Conservation (phyloP, 75 land plant species). For the Cupressus sempervirens region DNA sequence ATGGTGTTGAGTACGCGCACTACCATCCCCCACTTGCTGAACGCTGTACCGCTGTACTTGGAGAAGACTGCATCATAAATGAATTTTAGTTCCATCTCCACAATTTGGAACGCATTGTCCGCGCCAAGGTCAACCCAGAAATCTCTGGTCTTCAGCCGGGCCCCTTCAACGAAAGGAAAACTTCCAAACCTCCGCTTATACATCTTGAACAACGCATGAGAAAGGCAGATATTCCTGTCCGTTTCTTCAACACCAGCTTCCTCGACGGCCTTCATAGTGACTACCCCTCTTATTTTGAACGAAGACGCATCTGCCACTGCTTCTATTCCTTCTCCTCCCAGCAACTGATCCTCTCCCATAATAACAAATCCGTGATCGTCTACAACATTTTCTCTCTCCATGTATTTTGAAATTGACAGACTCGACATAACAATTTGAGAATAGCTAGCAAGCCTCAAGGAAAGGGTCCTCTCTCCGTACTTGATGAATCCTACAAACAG, state of each 20-base stretch:
- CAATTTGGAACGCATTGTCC: no score
- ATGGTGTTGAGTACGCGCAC: no score
- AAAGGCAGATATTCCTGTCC: no score
- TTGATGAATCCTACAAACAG: constrained; percentile 2
- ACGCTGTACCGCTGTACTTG: no score
- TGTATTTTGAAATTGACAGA: constrained; percentile 3
- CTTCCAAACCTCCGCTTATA: no score
- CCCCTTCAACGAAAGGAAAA: not conserved
- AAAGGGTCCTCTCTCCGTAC: constrained; percentile 4
- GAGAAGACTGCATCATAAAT: no score
- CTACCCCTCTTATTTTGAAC: no score
- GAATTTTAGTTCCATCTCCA: no score
- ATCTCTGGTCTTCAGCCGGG: not conserved
- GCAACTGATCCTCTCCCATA: not conserved
- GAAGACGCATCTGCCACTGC: no score
- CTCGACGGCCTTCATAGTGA: not conserved
- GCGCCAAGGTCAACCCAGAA: not conserved
- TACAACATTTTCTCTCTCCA: not conserved
- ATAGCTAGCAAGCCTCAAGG: not conserved
- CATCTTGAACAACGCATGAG: no score
- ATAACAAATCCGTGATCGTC: not conserved
- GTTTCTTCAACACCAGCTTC: not conserved
- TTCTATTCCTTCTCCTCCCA: no score
- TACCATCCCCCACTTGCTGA: no score
- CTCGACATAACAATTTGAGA: not conserved